Evolutionary conservation across 257 asterid species (phyloP), one percentile per base, ranked within the genome.

Genomic region (Penstemon eatonii): DNA sequence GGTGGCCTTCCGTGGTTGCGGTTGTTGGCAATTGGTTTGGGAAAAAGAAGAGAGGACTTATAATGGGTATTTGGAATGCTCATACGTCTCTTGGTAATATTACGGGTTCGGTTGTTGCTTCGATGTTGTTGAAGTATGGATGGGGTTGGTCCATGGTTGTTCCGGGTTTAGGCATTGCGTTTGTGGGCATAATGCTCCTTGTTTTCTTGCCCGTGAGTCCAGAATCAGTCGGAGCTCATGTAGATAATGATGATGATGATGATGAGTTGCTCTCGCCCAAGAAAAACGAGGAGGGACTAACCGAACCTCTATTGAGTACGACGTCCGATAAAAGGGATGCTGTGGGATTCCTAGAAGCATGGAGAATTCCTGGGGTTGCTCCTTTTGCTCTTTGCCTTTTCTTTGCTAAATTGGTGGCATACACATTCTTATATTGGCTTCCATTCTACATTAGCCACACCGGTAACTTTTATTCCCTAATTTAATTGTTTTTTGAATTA

Each of bases 1-100:
- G 99, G 7, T 94, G 99, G 99, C 99, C 99, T 2, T 89, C 99
- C 0, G 99, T 94, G 68, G 99, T 94, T 15, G 97, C 99, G 0
- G 92, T 94, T 11, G 94, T 94, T 2, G 99, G 99, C 0, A 87
- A 94, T 64, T 91, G 99, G 99, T 94, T 91, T 8, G 99, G 99
- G 74, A 91, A 94, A 73, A 91, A 75, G 83, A 91, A 81, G 82
- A 82, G 99, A 46, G 98, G 99, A 8, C 98, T 94, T 58, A 94
- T 94, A 70, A 89, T 94, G 99, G 99, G 99, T 45, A 85, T 94
- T 5, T 94, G 99, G 99, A 94, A 91, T 69, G 89, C 98, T 60
- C 99, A 94, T 73, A 94, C 99, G 3, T 94, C 99, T 7, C 78
- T 94, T 38, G 99, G 99, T 50, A 94, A 94, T 81, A 94, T 94